phyloP scores from a whole-genome alignment of 768 basidiomycete species.

The Coprinopsis cinerea region DNA sequence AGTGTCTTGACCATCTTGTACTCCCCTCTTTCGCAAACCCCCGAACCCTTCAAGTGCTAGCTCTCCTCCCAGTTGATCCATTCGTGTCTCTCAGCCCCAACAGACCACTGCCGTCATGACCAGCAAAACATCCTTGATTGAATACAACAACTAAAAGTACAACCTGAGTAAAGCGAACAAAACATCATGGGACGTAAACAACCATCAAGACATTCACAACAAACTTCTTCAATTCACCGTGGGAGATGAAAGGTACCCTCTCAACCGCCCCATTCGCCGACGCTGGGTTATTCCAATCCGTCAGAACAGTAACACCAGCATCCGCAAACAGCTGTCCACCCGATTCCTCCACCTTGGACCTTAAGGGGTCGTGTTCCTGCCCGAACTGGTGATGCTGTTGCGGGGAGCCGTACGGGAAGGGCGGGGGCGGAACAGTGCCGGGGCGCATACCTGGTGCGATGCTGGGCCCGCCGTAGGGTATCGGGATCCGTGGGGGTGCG shows the following conservation, averaged over 20 bases:
- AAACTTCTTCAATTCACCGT: constrained; percentile 64
- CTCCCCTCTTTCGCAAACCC: too few relatives aligned
- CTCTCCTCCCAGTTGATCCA: too few relatives aligned
- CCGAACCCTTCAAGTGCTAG: too few relatives aligned
- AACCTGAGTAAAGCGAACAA: too few relatives aligned
- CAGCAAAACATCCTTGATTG: too few relatives aligned
- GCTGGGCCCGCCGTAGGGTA: constrained; percentile 33
- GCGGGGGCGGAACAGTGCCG: constrained; percentile 1
- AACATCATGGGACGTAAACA: constrained; percentile 47
- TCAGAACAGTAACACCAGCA: constrained; percentile 55
- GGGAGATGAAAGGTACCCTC: constrained; percentile 61
- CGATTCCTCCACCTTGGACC: constrained; percentile 55
- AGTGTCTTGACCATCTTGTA: too few relatives aligned
- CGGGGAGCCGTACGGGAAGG: background rate
- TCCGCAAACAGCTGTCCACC: constrained; percentile 62
- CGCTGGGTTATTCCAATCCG: constrained; percentile 37
- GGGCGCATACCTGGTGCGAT: background rate
- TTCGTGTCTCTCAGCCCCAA: too few relatives aligned
- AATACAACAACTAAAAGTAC: too few relatives aligned
- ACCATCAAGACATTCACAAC: constrained; percentile 74
- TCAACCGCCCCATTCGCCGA: constrained; percentile 49
- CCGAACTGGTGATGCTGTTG: constrained; percentile 4
- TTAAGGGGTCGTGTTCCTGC: constrained; percentile 34
- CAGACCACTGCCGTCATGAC: too few relatives aligned
- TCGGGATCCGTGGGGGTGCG: background rate